Percentiles rank a stretch among this genome's conserved stretches.
Conservation (phyloP, 2,329 filamentous ascomycete species). For the Scytalidium sp. region DNA sequence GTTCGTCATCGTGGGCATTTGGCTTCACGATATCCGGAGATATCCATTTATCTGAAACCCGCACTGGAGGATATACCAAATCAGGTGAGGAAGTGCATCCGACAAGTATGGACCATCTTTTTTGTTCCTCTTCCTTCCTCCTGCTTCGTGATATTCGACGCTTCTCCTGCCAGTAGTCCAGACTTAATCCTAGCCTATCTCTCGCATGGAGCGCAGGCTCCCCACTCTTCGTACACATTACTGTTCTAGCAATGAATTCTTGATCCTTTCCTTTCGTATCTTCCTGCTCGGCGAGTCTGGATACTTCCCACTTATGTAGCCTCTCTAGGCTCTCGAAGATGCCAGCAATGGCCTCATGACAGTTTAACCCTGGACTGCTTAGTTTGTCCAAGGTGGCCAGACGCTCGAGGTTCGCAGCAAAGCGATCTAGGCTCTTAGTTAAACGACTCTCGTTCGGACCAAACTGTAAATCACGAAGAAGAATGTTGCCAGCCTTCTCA, state of each 20-base stretch:
- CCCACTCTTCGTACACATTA: constrained; percentile 67
- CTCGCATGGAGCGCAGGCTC: constrained; percentile 68
- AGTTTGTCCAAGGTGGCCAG: constrained; percentile 69
- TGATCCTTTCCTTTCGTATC: constrained; percentile 42
- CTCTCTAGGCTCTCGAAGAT: constrained; percentile 67
- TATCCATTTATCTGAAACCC: constrained; percentile 73
- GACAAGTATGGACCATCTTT: constrained; percentile 65
- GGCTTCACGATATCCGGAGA: constrained; percentile 62
- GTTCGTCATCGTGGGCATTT: constrained; percentile 41
- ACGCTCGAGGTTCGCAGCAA: constrained; percentile 68
- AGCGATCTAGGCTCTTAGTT: constrained; percentile 67
- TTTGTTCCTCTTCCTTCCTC: constrained; percentile 30
- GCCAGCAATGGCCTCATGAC: constrained; percentile 73
- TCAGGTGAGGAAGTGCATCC: constrained; percentile 54
- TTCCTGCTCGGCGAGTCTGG: constrained; percentile 50
- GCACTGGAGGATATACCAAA: constrained; percentile 53
- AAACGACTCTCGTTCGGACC: constrained; percentile 57
- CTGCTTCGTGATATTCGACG: constrained; percentile 42
- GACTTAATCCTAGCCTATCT: constrained; percentile 62
- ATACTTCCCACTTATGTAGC: constrained; percentile 69
- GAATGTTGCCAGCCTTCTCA: constrained; percentile 60
- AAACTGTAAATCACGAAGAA: constrained; percentile 63
- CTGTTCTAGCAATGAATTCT: constrained; percentile 26
- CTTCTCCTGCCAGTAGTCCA: constrained; percentile 76
- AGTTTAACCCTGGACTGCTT: constrained; percentile 67